A percentile compares a stretch with the other conserved stretches of the same genome.
These are phyloP conservation scores for Ceratobasidium sp. DNA, from an alignment of 1,284 basidiomycete species.

Conservation along the genomic window DNA sequence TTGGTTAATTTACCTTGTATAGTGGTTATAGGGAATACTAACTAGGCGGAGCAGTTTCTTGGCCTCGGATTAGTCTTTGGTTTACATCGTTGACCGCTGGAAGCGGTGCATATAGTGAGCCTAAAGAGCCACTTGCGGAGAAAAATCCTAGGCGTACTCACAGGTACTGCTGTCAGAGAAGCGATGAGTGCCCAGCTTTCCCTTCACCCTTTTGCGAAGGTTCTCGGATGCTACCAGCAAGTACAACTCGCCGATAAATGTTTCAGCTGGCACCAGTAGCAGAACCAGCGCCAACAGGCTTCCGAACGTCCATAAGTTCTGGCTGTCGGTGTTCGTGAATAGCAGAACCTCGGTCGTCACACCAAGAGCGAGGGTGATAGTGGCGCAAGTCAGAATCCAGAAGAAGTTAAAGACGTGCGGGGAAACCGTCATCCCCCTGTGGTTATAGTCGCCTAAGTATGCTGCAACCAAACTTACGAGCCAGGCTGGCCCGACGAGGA, in stretches of 20 bases:
- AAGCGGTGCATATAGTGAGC: too few relatives aligned
- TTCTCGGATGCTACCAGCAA: constrained; percentile 3
- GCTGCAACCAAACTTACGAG: constrained; percentile 23
- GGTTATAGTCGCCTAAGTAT: neutral
- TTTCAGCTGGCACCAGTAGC: constrained; percentile 28
- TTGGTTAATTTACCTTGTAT: too few relatives aligned
- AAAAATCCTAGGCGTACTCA: neutral
- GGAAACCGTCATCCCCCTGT: neutral
- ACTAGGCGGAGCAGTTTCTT: too few relatives aligned
- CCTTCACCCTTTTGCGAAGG: neutral
- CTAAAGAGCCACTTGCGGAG: too few relatives aligned
- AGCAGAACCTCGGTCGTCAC: constrained; percentile 31
- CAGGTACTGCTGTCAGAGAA: neutral
- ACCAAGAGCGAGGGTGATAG: constrained; percentile 13
- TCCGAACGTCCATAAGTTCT: constrained; percentile 40
- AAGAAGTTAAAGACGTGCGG: constrained; percentile 32
- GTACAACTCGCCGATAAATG: constrained; percentile 27
- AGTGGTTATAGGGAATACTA: too few relatives aligned
- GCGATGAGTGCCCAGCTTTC: constrained; percentile 13
- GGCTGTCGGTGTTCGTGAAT: constrained; percentile 23
- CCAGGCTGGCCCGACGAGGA: constrained; percentile 36
- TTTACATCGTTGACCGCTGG: too few relatives aligned
- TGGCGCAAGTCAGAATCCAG: constrained; percentile 33
- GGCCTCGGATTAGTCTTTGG: too few relatives aligned
- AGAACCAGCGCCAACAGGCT: constrained; percentile 32